A percentile compares a stretch with the other conserved stretches of the same genome.
These are phyloP conservation scores for Citeromyces nyonsensis DNA, from an alignment of 805 yeast species.

Conservation along the genomic window DNA sequence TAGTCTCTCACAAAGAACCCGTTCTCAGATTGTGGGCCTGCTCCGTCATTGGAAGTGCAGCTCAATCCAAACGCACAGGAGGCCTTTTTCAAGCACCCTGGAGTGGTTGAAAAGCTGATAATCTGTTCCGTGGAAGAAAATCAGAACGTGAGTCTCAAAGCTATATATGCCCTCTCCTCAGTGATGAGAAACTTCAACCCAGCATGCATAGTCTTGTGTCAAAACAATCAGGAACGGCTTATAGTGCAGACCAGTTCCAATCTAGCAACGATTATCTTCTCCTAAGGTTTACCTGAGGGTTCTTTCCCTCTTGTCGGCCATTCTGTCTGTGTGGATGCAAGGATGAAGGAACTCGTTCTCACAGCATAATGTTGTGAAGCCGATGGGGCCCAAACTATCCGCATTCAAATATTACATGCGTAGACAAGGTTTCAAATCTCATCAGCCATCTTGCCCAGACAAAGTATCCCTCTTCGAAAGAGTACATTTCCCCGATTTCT, in stretches of 20 bases:
- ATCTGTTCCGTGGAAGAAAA: constrained; percentile 15
- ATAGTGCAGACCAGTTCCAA: constrained; percentile 17
- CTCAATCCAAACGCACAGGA: constrained; percentile 70
- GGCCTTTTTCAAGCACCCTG: constrained; percentile 36
- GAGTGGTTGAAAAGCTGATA: constrained; percentile 31
- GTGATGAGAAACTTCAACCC: constrained; percentile 51
- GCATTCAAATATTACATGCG: constrained; percentile 27
- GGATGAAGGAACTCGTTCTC: constrained; percentile 16
- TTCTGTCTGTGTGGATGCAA: constrained; percentile 27
- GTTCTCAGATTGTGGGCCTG: constrained; percentile 42
- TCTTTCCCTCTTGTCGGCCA: constrained; percentile 42
- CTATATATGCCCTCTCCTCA: constrained; percentile 66
- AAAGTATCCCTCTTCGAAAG: constrained; percentile 26
- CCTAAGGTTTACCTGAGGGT: constrained; percentile 34
- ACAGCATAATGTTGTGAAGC: constrained; percentile 19
- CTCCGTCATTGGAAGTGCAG: constrained; percentile 72
- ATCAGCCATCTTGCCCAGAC: constrained; percentile 26
- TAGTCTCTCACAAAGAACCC: constrained; percentile 26
- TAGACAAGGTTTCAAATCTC: constrained; percentile 41
- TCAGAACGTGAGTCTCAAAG: constrained; percentile 34
- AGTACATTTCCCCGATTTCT: constrained; percentile 21
- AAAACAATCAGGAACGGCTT: constrained; percentile 45
- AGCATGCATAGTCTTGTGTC: constrained; percentile 37
- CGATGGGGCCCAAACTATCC: constrained; percentile 15
- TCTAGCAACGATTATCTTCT: constrained; percentile 4